phyloP scores from a whole-genome alignment of 495 filamentous ascomycete genomes.

The Penicillium coprophilum region DNA sequence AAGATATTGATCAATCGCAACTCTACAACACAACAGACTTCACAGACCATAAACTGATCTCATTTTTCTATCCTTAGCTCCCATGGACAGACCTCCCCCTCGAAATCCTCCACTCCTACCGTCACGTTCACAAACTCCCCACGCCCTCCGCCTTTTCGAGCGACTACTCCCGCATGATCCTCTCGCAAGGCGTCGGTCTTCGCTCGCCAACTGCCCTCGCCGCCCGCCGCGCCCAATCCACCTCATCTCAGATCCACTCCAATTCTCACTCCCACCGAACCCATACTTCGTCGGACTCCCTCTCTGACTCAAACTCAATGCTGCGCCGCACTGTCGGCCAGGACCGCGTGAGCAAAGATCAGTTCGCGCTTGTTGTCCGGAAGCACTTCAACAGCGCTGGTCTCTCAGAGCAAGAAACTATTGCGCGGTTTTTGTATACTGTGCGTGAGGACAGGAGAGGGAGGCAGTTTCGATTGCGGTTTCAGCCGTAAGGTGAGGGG shows the following conservation, averaged over 20 bases:
- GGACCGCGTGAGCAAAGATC: slow-evolving; percentile 69
- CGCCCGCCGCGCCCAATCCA: slow-evolving; percentile 38
- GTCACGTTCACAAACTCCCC: slow-evolving; percentile 70
- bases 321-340: slow-evolving; percentile 41
- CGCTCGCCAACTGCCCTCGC: slow-evolving; percentile 48
- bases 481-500: slow-evolving; percentile 38
- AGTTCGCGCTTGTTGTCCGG: slow-evolving; percentile 76
- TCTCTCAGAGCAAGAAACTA: slow-evolving; percentile 82
- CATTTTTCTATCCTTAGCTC: slow-evolving; percentile 49
- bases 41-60: background rate
- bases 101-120: slow-evolving; percentile 75
- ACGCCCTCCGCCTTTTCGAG: slow-evolving; percentile 68
- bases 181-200: slow-evolving; percentile 70
- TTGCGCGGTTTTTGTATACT: slow-evolving; percentile 85
- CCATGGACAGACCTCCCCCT: slow-evolving; percentile 73
- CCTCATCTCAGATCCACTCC: slow-evolving; percentile 13
- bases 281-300: background rate
- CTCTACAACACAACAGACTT: background rate
- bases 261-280: slow-evolving; percentile 16
- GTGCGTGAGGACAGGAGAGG: slow-evolving; percentile 55
- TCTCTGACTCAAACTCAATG: slow-evolving; percentile 19
- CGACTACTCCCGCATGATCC: slow-evolving; percentile 67
- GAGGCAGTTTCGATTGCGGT: slow-evolving; percentile 45
- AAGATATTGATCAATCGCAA: background rate
- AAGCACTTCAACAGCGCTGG: slow-evolving; percentile 89